Evolutionary conservation across 129 eudicot genomes (phyloP).

Genomic region (Arctium minus): DNA sequence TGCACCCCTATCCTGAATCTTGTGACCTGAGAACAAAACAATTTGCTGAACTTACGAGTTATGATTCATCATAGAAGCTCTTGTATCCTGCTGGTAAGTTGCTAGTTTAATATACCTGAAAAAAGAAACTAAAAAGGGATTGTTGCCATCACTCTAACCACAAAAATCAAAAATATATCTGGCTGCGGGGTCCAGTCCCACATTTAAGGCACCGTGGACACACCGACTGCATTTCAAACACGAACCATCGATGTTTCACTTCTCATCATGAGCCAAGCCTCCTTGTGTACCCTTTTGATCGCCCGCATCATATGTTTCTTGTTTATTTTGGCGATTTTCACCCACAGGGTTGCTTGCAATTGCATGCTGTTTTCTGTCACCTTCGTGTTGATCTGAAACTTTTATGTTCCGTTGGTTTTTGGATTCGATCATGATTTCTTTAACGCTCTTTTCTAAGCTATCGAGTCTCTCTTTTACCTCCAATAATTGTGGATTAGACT

Average conservation of each 20-base stretch:
- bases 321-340: neutral
- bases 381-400: constrained; percentile 5
- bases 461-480: constrained; percentile 78
- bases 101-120: neutral
- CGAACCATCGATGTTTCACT: neutral
- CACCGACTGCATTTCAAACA: neutral
- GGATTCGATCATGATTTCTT: constrained; percentile 52
- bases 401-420: constrained; percentile 35
- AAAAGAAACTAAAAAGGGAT: neutral
- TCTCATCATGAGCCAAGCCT: neutral
- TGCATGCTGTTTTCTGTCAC: constrained; percentile 4
- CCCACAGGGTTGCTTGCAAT: neutral
- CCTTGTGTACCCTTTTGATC: constrained; percentile 8
- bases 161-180: neutral
- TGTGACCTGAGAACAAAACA: no score
- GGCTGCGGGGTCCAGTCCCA: no score
- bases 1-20: no score
- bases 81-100: neutral
- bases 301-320: neutral
- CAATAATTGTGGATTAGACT: constrained; percentile 50
- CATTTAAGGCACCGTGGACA: neutral
- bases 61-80: neutral
- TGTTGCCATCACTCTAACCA: neutral
- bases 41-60: neutral
- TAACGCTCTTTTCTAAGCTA: constrained; percentile 58